Percentiles rank a stretch among this genome's conserved stretches.
phyloP scores from a whole-genome alignment of 169 alveolate species.

The Toxoplasma gondii region DNA sequence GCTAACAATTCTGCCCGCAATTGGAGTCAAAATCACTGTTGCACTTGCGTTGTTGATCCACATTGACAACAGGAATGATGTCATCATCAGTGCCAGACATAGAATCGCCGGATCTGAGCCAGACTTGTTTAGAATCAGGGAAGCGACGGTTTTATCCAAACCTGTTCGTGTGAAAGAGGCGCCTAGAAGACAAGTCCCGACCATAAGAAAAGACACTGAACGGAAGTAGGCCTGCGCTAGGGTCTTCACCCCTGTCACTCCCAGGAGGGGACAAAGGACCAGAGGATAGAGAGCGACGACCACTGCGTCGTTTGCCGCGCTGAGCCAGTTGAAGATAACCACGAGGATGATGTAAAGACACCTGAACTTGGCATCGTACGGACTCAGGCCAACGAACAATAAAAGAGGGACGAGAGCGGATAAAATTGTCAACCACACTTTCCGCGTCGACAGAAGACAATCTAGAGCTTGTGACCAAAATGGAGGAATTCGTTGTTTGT shows the following conservation, averaged over 20 bases:
- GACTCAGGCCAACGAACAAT: constrained; percentile 3
- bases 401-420: constrained; percentile 20
- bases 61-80: constrained; percentile 21
- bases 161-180: constrained; percentile 45
- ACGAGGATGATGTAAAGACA: constrained; percentile 49
- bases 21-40: constrained; percentile 49
- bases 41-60: constrained; percentile 58
- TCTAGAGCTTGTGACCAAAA: neutral
- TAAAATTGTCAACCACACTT: constrained; percentile 11
- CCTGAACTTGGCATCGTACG: constrained; percentile 5
- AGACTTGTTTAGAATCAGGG: neutral
- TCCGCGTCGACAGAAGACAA: neutral
- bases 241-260: constrained; percentile 14
- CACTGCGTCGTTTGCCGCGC: constrained; percentile 45
- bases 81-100: constrained; percentile 42
- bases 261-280: constrained; percentile 36
- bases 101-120: constrained; percentile 39
- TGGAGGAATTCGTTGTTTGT: neutral
- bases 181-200: constrained; percentile 55
- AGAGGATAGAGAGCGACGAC: constrained; percentile 42
- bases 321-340: constrained; percentile 46
- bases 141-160: constrained; percentile 15
- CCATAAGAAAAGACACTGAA: constrained; percentile 41
- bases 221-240: constrained; percentile 51
- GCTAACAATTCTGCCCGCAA: neutral